Conservation (phyloP, 139 green algal species). For the Penium margaritaceum region DNA sequence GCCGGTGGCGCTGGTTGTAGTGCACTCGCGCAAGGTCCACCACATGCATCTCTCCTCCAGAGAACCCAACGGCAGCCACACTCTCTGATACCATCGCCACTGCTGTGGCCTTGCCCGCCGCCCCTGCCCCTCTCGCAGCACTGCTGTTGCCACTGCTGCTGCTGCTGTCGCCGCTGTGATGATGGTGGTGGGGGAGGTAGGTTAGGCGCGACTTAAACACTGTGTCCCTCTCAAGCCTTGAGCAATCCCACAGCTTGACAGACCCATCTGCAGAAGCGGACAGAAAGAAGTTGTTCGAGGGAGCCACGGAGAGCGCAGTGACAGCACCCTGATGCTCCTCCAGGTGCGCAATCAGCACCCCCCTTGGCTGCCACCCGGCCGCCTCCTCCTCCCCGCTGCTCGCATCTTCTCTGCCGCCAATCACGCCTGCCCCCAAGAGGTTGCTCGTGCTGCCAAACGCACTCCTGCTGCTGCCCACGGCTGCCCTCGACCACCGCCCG, state of each 20-base stretch:
- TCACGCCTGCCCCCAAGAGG: too few relatives aligned
- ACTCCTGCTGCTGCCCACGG: too few relatives aligned
- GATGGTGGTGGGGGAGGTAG: too few relatives aligned
- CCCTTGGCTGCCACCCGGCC: constrained; percentile 67
- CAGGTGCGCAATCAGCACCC: constrained; percentile 81
- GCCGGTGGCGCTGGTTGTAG: too few relatives aligned
- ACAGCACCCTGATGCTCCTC: constrained; percentile 72
- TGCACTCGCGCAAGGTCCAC: too few relatives aligned
- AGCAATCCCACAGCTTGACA: constrained; percentile 76
- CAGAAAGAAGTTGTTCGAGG: constrained; percentile 67
- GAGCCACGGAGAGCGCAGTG: constrained; percentile 62
- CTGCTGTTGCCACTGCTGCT: not conserved
- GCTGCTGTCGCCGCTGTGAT: constrained; percentile 55
- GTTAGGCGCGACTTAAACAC: constrained; percentile 74
- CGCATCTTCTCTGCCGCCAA: too few relatives aligned
- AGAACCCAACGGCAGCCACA: not conserved
- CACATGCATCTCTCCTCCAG: constrained; percentile 15
- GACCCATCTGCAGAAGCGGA: constrained; percentile 65
- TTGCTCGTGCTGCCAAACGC: too few relatives aligned
- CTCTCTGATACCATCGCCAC: constrained; percentile 14
- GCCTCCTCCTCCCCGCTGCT: not conserved
- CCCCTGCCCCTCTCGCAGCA: not conserved
- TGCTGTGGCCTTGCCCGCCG: not conserved
- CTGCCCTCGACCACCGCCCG: too few relatives aligned
- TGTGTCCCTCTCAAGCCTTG: constrained; percentile 75